phyloP scores from a whole-genome alignment of 1,284 basidiomycete genomes.

The Leccinum subrobustum region DNA sequence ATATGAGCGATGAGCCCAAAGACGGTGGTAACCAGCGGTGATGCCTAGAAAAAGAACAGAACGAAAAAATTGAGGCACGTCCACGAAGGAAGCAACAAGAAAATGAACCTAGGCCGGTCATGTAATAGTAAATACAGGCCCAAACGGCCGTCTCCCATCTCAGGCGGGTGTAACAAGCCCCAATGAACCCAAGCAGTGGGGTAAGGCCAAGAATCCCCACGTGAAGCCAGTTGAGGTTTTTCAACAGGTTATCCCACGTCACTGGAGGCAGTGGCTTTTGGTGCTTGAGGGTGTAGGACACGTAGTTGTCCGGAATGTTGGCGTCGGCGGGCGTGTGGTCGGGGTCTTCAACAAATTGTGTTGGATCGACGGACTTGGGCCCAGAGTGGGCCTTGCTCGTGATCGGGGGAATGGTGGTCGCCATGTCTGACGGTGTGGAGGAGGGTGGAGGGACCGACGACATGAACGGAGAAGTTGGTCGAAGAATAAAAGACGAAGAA shows the following conservation, averaged over 20 bases:
- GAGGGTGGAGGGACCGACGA: constrained; percentile 27
- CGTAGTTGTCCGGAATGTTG: constrained; percentile 87
- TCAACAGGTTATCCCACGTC: constrained; percentile 61
- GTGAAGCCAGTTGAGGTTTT: constrained; percentile 75
- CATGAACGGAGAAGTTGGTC: constrained; percentile 26
- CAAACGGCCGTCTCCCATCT: constrained; percentile 70
- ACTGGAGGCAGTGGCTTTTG: constrained; percentile 78
- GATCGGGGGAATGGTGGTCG: constrained; percentile 27
- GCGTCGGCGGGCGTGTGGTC: constrained; percentile 54
- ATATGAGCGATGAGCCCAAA: constrained; percentile 91
- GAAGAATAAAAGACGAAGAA: constrained; percentile 15
- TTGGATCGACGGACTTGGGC: constrained; percentile 4
- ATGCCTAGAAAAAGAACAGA: constrained; percentile 41
- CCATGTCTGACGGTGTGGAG: constrained; percentile 26
- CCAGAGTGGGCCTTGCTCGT: constrained; percentile 15
- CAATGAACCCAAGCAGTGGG: constrained; percentile 71
- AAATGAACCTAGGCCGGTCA: constrained; percentile 73
- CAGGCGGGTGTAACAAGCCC: constrained; percentile 59
- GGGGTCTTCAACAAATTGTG: constrained; percentile 32
- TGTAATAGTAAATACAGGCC: constrained; percentile 78
- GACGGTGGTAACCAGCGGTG: constrained; percentile 85
- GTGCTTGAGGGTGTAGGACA: constrained; percentile 78
- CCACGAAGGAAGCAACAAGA: constrained; percentile 3
- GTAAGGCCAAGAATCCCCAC: constrained; percentile 66
- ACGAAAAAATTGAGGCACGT: background rate